Base-by-base conservation (phyloP, 148 eudicot genomes). In the Persicaria maculosa region DNA sequence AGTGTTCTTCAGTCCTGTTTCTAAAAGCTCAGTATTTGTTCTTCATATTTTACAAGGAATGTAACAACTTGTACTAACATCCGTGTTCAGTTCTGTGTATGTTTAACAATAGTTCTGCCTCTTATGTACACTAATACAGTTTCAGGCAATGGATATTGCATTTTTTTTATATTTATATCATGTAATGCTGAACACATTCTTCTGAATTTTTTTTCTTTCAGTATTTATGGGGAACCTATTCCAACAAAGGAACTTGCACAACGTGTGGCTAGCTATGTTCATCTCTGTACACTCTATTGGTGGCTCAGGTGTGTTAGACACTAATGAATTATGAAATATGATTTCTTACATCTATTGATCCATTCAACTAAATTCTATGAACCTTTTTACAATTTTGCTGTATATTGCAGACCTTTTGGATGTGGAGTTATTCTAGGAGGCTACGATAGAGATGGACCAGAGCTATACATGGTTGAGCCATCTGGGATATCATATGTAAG, bases 401-500 rank as follows among this genome's bases (percentile, higher is more conserved):
- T 45, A 20, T 77, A 71, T 64, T 74, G 68, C 93, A 95, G 99
- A 81, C 99, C 99, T 83, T 90, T 95, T 82, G 99, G 99, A 16
- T 84, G 87, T 82, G 99, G 97, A 81, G 97, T 95, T 31, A 92
- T 95, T 78, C 89, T 95, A 79, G 97, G 97, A 74, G 99, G 99
- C 54, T 95, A 92, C 81, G 99, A 95, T 75, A 90, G 94, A 83
- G 99, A 95, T 68, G 99, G 94, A 71, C 99, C 99, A 40, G 92
- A 90, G 78, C 67, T 95, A 47, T 95, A 95, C 82, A 92, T 92
- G 96, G 86, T 95, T 59, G 99, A 95, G 78, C 96, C 99, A 79
- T 92, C 99, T 77, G 99, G 99, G 19, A 83, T 95, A 72, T 95
- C 99, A n/a, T 88, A 95, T 81, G 99, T 95, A 79, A 92, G 99